phyloP scores from a whole-genome alignment of 108 stramenopile species.

The Schizochytrium sp. region DNA sequence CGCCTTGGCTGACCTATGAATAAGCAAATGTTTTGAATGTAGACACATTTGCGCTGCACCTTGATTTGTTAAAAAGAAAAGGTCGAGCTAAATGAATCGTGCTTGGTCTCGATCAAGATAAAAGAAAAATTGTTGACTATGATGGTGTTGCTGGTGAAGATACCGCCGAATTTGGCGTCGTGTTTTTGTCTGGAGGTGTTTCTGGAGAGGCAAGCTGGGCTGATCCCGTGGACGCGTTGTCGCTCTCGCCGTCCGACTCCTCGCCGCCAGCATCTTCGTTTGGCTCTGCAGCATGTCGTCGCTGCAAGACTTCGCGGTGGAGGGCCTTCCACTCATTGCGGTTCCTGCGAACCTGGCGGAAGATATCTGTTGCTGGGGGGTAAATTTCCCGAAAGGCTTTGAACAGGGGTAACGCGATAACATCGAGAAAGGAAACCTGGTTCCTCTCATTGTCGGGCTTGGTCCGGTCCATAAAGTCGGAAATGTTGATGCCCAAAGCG shows the following conservation, averaged over 20 bases:
- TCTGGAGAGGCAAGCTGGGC: neutral
- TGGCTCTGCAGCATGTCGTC: too few relatives aligned
- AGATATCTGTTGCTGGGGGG: neutral
- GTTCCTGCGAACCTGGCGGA: neutral
- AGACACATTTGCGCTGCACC: too few relatives aligned
- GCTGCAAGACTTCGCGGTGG: neutral
- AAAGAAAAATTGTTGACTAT: too few relatives aligned
- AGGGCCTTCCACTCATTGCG: neutral
- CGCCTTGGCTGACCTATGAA: too few relatives aligned
- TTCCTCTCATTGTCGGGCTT: constrained; percentile 30
- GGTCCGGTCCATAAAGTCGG: constrained; percentile 30
- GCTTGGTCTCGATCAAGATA: too few relatives aligned
- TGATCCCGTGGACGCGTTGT: neutral
- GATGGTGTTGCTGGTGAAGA: too few relatives aligned
- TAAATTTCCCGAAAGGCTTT: constrained; percentile 27
- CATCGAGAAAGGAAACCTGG: constrained; percentile 44
- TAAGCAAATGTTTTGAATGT: too few relatives aligned
- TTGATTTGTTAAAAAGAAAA: too few relatives aligned
- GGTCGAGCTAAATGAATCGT: too few relatives aligned
- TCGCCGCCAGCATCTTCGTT: neutral
- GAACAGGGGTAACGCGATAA: constrained; percentile 27
- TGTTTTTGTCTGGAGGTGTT: neutral
- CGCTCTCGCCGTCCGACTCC: neutral
- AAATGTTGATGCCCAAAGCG: neutral
- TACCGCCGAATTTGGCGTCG: too few relatives aligned